phyloP scores from a whole-genome alignment of 352 stramenopile species.

The Phytopythium aichiense region DNA sequence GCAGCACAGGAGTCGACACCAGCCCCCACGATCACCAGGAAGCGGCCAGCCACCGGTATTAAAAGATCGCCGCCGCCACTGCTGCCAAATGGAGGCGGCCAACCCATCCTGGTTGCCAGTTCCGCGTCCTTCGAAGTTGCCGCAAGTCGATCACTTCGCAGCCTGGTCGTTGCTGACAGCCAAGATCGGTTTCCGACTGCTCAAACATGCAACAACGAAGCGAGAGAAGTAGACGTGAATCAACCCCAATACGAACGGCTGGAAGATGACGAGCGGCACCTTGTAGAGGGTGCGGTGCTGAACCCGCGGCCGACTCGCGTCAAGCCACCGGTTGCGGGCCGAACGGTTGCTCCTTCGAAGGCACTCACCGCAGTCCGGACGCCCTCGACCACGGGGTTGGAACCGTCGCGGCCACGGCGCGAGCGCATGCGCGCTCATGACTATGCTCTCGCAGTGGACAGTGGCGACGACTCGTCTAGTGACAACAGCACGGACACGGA shows the following conservation, averaged over 20 bases:
- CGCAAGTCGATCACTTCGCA: not conserved
- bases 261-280: not conserved
- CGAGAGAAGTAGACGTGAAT: constrained; percentile 5
- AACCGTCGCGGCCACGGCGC: constrained; percentile 9
- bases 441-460: constrained; percentile 5
- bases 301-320: constrained; percentile 12
- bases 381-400: not conserved
- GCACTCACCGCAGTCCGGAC: not conserved
- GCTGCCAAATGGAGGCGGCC: not conserved
- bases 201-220: not conserved
- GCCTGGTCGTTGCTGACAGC: not conserved
- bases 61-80: not conserved
- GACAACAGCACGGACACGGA: constrained; percentile 9
- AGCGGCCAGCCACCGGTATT: not conserved
- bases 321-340: not conserved
- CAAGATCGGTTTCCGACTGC: too few species aligned
- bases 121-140: not conserved
- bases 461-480: not conserved
- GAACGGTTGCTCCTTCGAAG: not conserved
- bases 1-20: not conserved
- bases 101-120: not conserved
- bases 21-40: not conserved
- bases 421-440: constrained; percentile 6
- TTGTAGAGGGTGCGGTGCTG: constrained; percentile 9
- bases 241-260: not conserved